Base-by-base conservation (phyloP, 179 eudicot species). In the Carnegiea gigantea region DNA sequence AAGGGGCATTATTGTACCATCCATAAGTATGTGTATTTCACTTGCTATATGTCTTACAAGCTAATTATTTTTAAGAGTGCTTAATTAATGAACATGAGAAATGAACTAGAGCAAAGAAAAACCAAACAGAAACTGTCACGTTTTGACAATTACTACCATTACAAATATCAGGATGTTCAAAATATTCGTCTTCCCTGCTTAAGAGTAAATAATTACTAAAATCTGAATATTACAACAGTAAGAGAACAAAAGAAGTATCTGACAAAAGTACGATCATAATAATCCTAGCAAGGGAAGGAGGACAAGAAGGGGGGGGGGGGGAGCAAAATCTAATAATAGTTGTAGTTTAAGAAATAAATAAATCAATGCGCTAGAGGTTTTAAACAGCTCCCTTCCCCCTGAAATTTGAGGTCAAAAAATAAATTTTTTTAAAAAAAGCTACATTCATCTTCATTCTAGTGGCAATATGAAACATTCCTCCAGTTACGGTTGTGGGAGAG, bases 401-500 rank as follows among this genome's bases (percentile, higher is more conserved):
- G 75, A 65, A 79, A 83, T 80, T 70, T 49, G 46, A 79, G 81
- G 83, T 48, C 75, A 57, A 73, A 40, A 59, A 68, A 78, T 48
- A 33, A 76, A 62, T 30, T 23, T 1, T 0, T 4, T 30, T 81
- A 82, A 83, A 77, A 75, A 54, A 79, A 15, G 20, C 88, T 90
- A 83, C 81, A 81, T 81, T 68, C 57, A 84, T 68, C 85, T 86
- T 81, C 79, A 83, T 76, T 82, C 88, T 85, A 86, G 87, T 82
- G 86, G 87, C 88, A 88, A 83, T 67, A 82, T 79, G 77, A 77
- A 83, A 83, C 88, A 80, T 76, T 82, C 70, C 77, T 79, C 73
- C 60, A 76, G 68, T 82, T 83, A 85, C 51, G 73, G 84, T 89
- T 87, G 92, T 82, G 87, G 89, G 90, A 89, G 90, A 87, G 90